phyloP scores from a whole-genome alignment of 805 yeast genomes.

The Nematodospora valgi region DNA sequence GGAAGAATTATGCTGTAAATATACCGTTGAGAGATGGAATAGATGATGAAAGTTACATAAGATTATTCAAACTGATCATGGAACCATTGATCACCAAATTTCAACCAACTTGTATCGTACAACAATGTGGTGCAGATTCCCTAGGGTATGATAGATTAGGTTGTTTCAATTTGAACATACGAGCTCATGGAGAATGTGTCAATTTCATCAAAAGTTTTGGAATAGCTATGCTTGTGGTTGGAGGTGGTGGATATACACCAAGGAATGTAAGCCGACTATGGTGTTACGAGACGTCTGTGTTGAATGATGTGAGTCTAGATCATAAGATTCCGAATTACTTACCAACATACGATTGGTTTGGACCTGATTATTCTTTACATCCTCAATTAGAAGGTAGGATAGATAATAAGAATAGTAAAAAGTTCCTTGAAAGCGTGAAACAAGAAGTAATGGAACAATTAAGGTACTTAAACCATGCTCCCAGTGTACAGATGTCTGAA shows the following conservation, averaged over 20 bases:
- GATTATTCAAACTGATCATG: slow-evolving; percentile 78
- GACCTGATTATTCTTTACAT: slow-evolving; percentile 87
- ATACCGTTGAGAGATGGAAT: slow-evolving; percentile 95
- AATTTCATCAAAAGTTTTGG: slow-evolving; percentile 85
- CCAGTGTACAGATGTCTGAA: slow-evolving; percentile 89
- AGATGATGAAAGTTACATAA: slow-evolving; percentile 81
- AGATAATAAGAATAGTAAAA: slow-evolving; percentile 82
- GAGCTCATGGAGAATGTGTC: slow-evolving; percentile 95
- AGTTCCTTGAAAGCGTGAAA: slow-evolving; percentile 76
- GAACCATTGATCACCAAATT: slow-evolving; percentile 87
- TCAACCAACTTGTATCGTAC: slow-evolving; percentile 90
- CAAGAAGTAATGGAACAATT: slow-evolving; percentile 77
- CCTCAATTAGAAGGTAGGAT: slow-evolving; percentile 60
- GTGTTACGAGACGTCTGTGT: slow-evolving; percentile 89
- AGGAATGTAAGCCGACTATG: slow-evolving; percentile 91
- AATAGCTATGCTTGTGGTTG: slow-evolving; percentile 83
- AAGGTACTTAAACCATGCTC: slow-evolving; percentile 82
- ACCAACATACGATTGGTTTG: slow-evolving; percentile 80
- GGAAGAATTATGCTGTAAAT: slow-evolving; percentile 83
- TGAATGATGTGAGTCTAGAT: slow-evolving; percentile 56
- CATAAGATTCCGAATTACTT: slow-evolving; percentile 56
- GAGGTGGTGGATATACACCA: slow-evolving; percentile 98
- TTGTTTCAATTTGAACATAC: slow-evolving; percentile 86
- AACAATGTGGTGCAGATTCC: slow-evolving; percentile 98
- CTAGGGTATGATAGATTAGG: slow-evolving; percentile 91